Conservation (phyloP, 179 eudicot genomes). For the Amaranthus tricolor region DNA sequence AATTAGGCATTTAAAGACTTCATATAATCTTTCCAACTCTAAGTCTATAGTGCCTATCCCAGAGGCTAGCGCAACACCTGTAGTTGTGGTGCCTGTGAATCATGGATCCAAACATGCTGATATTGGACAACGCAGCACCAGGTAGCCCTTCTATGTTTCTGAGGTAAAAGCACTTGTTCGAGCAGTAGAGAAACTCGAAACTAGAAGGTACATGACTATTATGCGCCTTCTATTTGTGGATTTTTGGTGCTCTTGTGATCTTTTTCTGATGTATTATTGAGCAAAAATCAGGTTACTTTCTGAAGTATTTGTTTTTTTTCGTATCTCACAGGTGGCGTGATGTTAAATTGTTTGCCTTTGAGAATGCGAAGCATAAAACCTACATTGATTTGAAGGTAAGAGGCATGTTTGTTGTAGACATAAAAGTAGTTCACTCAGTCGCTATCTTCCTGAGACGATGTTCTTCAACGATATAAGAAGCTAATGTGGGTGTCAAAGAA, state of each 20-base stretch:
- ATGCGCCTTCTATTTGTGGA: neutral
- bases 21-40: slow-evolving; percentile 32
- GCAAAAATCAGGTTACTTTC: neutral
- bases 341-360: slow-evolving; percentile 84
- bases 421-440: slow-evolving; percentile 5
- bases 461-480: slow-evolving; percentile 6
- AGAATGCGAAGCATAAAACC: slow-evolving; percentile 83
- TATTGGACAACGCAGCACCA: slow-evolving; percentile 78
- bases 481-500: too few relatives aligned
- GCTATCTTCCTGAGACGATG: slow-evolving; percentile 15
- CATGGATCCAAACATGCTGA: slow-evolving; percentile 61
- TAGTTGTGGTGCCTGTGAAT: slow-evolving; percentile 56
- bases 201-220: slow-evolving; percentile 66
- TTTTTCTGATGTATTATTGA: neutral
- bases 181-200: slow-evolving; percentile 94
- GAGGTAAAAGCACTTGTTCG: slow-evolving; percentile 98
- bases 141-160: slow-evolving; percentile 89
- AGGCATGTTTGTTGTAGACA: neutral
- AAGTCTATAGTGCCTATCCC: slow-evolving; percentile 66
- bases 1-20: too few relatives aligned
- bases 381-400: slow-evolving; percentile 96
- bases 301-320: slow-evolving; percentile 4
- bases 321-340: slow-evolving; percentile 93
- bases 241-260: neutral
- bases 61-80: slow-evolving; percentile 46